Conservation (phyloP, 148 eudicot species). For the Oxyria digyna region DNA sequence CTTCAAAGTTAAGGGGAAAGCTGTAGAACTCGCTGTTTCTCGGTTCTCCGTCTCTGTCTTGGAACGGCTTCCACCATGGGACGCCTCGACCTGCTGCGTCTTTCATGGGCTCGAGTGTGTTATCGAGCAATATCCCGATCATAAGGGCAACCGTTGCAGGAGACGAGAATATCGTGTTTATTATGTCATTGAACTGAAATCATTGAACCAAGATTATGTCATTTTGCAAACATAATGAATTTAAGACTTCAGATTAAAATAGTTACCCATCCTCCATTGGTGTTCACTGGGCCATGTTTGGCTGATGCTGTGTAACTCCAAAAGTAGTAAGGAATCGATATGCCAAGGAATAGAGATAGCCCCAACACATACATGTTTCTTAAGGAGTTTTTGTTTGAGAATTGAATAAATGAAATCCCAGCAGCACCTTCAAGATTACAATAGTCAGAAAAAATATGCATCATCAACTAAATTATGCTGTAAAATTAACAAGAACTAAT, state of each 20-base stretch:
- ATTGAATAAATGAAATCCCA: slow-evolving; percentile 78
- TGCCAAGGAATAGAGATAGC: slow-evolving; percentile 71
- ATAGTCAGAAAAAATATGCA: neutral
- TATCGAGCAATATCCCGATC: slow-evolving; percentile 58
- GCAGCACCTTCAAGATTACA: slow-evolving; percentile 45
- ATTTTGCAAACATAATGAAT: neutral
- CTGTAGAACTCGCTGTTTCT: slow-evolving; percentile 88
- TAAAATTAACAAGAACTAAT: slow-evolving; percentile 14
- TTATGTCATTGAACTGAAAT: slow-evolving; percentile 80
- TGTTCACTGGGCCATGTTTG: slow-evolving; percentile 65
- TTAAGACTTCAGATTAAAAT: too few species aligned
- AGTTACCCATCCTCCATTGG: slow-evolving; percentile 78
- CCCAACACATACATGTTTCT: slow-evolving; percentile 86
- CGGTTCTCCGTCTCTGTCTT: slow-evolving; percentile 53
- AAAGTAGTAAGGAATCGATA: slow-evolving; percentile 86
- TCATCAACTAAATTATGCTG: too few species aligned
- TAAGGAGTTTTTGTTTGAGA: slow-evolving; percentile 68
- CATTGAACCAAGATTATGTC: neutral
- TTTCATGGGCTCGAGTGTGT: slow-evolving; percentile 46
- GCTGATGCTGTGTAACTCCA: slow-evolving; percentile 31
- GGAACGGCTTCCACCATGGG: slow-evolving; percentile 88
- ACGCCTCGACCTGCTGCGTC: slow-evolving; percentile 50
- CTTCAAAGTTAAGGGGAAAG: slow-evolving; percentile 60
- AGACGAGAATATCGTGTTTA: slow-evolving; percentile 78
- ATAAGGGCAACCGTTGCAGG: slow-evolving; percentile 72